A percentile compares a stretch with the other conserved stretches of the same genome.
phyloP scores from a whole-genome alignment of 2,329 filamentous ascomycete species.

The Sclerotinia glacialis region DNA sequence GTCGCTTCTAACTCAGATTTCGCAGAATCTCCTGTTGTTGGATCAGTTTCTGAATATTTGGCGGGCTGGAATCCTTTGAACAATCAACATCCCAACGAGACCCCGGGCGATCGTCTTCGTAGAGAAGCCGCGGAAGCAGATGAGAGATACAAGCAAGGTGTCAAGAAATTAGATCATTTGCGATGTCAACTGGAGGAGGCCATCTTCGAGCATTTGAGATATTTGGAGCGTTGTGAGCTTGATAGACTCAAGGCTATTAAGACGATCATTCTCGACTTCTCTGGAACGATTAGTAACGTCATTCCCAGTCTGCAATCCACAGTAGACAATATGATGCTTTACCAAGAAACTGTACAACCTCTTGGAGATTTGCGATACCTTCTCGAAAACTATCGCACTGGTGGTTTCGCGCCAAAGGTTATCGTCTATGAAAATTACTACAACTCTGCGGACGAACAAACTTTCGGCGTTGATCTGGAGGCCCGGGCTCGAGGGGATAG shows the following conservation, averaged over 20 bases:
- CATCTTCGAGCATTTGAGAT: slow-evolving; percentile 87
- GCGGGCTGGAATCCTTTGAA: slow-evolving; percentile 91
- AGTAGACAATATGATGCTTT: slow-evolving; percentile 98
- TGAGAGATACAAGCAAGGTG: slow-evolving; percentile 84
- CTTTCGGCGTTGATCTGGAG: slow-evolving; percentile 97
- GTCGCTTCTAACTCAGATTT: slow-evolving; percentile 57
- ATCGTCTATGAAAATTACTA: slow-evolving; percentile 98
- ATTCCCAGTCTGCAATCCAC: slow-evolving; percentile 94
- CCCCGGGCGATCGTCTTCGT: slow-evolving; percentile 77
- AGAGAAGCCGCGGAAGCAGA: slow-evolving; percentile 88
- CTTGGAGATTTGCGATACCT: slow-evolving; percentile 86
- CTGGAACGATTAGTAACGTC: slow-evolving; percentile 94
- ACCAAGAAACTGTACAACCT: slow-evolving; percentile 98
- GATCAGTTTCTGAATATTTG: slow-evolving; percentile 83
- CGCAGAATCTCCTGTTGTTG: slow-evolving; percentile 76
- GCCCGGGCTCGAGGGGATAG: slow-evolving; percentile 88
- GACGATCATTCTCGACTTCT: slow-evolving; percentile 95
- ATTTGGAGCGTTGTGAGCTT: slow-evolving; percentile 95
- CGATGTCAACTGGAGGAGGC: slow-evolving; percentile 94
- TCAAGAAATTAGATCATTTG: slow-evolving; percentile 83
- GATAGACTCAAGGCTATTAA: slow-evolving; percentile 97
- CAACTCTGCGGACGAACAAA: slow-evolving; percentile 95
- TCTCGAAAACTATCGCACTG: slow-evolving; percentile 94
- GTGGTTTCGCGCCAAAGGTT: slow-evolving; percentile 85
- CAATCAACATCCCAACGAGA: slow-evolving; percentile 89